These are phyloP conservation scores for Torulaspora franciscae DNA, from an alignment of 805 yeast genomes.

Conservation along the genomic window DNA sequence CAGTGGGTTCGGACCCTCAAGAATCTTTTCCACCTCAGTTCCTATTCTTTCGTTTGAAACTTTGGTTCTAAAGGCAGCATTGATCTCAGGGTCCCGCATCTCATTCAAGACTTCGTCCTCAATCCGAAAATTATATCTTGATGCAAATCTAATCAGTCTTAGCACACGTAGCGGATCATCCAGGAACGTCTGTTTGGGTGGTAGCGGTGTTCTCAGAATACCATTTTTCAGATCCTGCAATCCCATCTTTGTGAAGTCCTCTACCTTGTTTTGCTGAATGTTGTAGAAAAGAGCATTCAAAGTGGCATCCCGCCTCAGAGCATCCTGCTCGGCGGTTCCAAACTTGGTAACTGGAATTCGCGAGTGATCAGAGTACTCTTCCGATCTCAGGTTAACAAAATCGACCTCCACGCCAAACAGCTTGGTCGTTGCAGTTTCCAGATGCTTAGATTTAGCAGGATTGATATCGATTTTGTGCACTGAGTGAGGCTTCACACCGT, in stretches of 20 bases:
- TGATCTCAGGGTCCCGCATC: slow-evolving; percentile 59
- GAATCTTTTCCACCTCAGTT: slow-evolving; percentile 71
- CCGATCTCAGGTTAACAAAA: slow-evolving; percentile 86
- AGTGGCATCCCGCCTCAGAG: slow-evolving; percentile 91
- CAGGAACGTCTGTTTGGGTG: slow-evolving; percentile 75
- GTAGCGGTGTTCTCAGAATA: slow-evolving; percentile 79
- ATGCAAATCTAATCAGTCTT: slow-evolving; percentile 80
- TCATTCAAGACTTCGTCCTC: slow-evolving; percentile 55
- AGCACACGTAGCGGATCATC: slow-evolving; percentile 94
- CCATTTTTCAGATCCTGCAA: slow-evolving; percentile 65
- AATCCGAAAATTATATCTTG: slow-evolving; percentile 64
- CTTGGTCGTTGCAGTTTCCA: slow-evolving; percentile 93
- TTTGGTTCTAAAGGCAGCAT: slow-evolving; percentile 56
- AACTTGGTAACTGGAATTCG: slow-evolving; percentile 78
- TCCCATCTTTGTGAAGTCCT: slow-evolving; percentile 80
- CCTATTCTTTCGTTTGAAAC: slow-evolving; percentile 91
- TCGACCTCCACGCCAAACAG: slow-evolving; percentile 82
- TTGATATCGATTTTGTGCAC: slow-evolving; percentile 83
- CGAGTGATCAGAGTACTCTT: slow-evolving; percentile 75
- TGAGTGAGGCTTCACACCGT: slow-evolving; percentile 37
- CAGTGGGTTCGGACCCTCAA: slow-evolving; percentile 57
- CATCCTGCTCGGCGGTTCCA: slow-evolving; percentile 92
- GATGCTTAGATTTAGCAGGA: slow-evolving; percentile 93
- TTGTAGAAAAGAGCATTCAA: slow-evolving; percentile 89
- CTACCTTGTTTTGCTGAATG: slow-evolving; percentile 60